Evolutionary conservation across 169 alveolate genomes (phyloP).

Genomic region (Cystoisospora suis): DNA sequence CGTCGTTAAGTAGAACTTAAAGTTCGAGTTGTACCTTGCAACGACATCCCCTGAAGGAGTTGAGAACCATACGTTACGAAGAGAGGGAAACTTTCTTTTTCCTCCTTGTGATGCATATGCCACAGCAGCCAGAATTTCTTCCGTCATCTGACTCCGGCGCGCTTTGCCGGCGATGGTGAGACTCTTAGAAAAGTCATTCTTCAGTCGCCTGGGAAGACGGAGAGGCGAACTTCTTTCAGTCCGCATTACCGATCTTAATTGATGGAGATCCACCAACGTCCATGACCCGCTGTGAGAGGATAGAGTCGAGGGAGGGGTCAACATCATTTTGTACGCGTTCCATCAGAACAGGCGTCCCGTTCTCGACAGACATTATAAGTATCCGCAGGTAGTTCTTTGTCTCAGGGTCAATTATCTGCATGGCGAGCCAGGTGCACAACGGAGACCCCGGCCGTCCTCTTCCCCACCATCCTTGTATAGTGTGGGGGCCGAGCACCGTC

Average conservation of each 20-base stretch:
- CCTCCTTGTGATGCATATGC: no score
- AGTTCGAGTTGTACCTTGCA: conserved; percentile 85
- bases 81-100: no score
- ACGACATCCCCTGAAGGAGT: conserved; percentile 55
- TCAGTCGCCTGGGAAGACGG: no score
- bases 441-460: no score
- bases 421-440: conserved; percentile 38
- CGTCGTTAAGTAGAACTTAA: conserved; percentile 92
- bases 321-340: conserved; percentile 88
- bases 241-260: conserved; percentile 84
- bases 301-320: conserved; percentile 91
- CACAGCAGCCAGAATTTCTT: no score
- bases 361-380: conserved; percentile 86
- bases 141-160: no score
- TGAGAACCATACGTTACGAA: no score
- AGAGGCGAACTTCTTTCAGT: neutral
- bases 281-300: conserved; percentile 83
- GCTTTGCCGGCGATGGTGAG: no score
- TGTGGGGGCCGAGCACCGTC: no score
- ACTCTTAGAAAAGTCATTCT: no score
- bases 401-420: conserved; percentile 81
- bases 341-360: conserved; percentile 87
- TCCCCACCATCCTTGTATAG: no score
- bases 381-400: conserved; percentile 77
- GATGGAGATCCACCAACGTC: conserved; percentile 77